Percentiles rank a stretch among this genome's conserved stretches.
Evolutionary conservation across 768 basidiomycete genomes (phyloP).

Genomic region (Tephrocybe sp.): DNA sequence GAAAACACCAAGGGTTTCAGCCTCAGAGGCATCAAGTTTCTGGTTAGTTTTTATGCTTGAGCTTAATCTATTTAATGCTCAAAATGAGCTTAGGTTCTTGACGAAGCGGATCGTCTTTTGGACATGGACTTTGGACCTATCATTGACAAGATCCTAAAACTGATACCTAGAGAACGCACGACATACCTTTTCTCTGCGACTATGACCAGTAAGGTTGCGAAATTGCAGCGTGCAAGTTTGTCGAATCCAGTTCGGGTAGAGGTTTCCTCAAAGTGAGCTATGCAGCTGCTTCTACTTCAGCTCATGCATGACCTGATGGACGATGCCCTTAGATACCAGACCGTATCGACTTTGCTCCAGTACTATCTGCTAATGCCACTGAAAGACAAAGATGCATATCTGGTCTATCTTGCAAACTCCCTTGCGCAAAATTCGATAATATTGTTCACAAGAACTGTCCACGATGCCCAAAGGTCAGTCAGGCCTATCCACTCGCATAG

Average conservation of each 20-base stretch:
- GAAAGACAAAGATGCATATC: constrained; percentile 86
- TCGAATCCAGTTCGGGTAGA: constrained; percentile 92
- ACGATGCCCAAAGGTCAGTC: constrained; percentile 80
- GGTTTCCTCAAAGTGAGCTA: constrained; percentile 82
- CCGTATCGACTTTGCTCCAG: constrained; percentile 92
- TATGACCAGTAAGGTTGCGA: constrained; percentile 98
- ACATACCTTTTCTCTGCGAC: constrained; percentile 98
- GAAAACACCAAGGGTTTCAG: constrained; percentile 98
- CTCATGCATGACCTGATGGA: neutral
- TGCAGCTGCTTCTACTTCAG: neutral
- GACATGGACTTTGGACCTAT: constrained; percentile 97
- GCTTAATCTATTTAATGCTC: neutral
- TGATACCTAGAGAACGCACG: constrained; percentile 89
- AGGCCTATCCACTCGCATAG: neutral
- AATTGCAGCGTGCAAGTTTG: constrained; percentile 91
- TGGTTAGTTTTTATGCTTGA: constrained; percentile 49
- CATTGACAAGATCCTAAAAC: constrained; percentile 95
- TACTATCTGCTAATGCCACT: constrained; percentile 94
- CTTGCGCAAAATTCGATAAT: constrained; percentile 92
- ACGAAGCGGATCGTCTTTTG: constrained; percentile 93
- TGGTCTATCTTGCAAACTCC: constrained; percentile 86
- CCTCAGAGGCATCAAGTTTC: constrained; percentile 77
- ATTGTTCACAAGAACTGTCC: constrained; percentile 93
- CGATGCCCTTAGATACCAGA: constrained; percentile 73
- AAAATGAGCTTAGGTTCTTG: constrained; percentile 67